Base-by-base conservation (phyloP, 1,284 basidiomycete genomes). In the Papiliotrema flavescens region DNA sequence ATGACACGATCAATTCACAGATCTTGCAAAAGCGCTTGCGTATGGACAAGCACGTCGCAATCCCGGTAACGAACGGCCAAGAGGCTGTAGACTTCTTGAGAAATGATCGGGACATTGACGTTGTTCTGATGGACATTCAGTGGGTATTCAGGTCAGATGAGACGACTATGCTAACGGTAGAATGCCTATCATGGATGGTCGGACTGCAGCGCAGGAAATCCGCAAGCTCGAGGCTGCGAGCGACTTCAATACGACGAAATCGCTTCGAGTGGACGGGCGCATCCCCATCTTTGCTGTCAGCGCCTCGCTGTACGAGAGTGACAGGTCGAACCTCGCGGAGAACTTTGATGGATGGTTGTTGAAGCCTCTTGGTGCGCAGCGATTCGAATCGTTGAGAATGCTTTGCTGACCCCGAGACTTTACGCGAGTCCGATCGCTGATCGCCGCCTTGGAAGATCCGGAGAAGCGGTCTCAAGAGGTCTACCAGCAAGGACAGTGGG, bases 281-380 rank as follows among this genome's bases (percentile, higher is more conserved):
- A 84, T 91, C 44, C 89, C 89, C 2, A 88, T 91, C 53, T 85
- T 93, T 62, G 89, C 88, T 3, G 88, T 93, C 3, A 89, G 87
- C 11, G 89, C 89, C 0, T 89, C 88, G 3, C 76, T 91, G 23
- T 76, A 79, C 36, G 86, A 89, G 62, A 75, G 78, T 24, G 85
- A 89, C 69, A 79, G 84, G 2, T 74, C 80, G 0, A 81, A 85
- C 56, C 79, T 91, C 56, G 75, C 78, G 5, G 74, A 79, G 22
- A 84, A 89, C 43, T 83, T 91, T 74, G 89, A 91, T 67, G 89
- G 89, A 9, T 91, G 88, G 88, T 82, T 91, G n/a, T 75, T 90
- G 56, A 91, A 91, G 74, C 90, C 89, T 0, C 86, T 91, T 57
- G 84, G 67, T 71, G 44, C 59, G 67, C 61, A 19, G 0, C 1